Percentiles rank a stretch among this genome's conserved stretches.
phyloP scores from a whole-genome alignment of 768 basidiomycete genomes.

The Psilocybe sp. region DNA sequence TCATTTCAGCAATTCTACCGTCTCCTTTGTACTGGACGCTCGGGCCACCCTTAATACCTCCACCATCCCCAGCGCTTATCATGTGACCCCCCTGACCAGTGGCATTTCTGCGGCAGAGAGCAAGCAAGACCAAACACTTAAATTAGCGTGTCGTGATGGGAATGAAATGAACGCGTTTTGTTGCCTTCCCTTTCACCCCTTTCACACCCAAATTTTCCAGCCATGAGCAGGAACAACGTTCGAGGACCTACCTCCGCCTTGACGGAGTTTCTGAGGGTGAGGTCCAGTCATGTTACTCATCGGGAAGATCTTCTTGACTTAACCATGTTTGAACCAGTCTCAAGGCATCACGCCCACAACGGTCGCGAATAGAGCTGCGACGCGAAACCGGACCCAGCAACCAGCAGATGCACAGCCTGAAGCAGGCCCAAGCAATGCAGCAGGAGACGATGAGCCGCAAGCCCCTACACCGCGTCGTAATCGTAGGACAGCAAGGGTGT shows the following conservation, averaged over 20 bases:
- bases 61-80: too few species aligned
- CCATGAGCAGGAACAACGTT: constrained; percentile 47
- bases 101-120: too few species aligned
- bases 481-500: constrained; percentile 18
- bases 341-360: constrained; percentile 47
- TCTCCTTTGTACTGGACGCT: too few species aligned
- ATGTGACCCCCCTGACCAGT: too few species aligned
- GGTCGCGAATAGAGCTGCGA: constrained; percentile 38
- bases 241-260: constrained; percentile 82
- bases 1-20: too few species aligned
- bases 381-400: constrained; percentile 20
- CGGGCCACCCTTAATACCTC: too few species aligned
- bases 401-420: constrained; percentile 31
- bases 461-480: too few species aligned
- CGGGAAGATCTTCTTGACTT: neutral
- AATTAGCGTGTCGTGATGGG: constrained; percentile 7
- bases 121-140: constrained; percentile 4
- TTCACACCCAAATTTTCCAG: neutral
- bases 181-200: too few species aligned
- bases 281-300: constrained; percentile 8
- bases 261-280: constrained; percentile 75
- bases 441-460: constrained; percentile 12
- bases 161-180: neutral
- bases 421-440: constrained; percentile 41
- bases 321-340: constrained; percentile 25